Conservation (phyloP, 1,139 yeast genomes). For the Hanseniaspora gamundiae region DNA sequence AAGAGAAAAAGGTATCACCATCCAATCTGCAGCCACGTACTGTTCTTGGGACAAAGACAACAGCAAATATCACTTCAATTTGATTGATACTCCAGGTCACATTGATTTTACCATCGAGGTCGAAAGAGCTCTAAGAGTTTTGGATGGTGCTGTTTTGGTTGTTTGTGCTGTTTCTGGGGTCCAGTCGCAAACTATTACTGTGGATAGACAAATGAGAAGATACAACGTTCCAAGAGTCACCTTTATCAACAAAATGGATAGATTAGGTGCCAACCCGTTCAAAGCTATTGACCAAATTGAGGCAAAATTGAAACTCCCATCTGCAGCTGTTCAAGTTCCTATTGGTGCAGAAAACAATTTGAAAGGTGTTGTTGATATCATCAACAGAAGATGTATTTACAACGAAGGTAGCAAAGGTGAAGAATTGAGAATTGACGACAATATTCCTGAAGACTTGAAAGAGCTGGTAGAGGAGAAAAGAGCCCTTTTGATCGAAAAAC, state of each 20-base stretch:
- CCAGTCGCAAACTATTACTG: conserved; percentile 96
- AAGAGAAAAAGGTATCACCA: conserved; percentile 95
- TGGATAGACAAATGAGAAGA: conserved; percentile 97
- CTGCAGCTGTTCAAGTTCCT: conserved; percentile 97
- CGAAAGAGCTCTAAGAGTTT: conserved; percentile 90
- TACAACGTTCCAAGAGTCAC: conserved; percentile 95
- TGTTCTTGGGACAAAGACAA: conserved; percentile 85
- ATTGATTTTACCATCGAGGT: conserved; percentile 98
- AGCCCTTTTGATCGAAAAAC: conserved; percentile 70
- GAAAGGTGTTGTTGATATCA: conserved; percentile 82
- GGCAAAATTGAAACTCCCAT: conserved; percentile 75
- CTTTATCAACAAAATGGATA: conserved; percentile 94
- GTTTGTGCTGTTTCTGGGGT: conserved; percentile 98
- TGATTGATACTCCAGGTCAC: conserved; percentile 97
- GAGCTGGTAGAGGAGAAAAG: conserved; percentile 79
- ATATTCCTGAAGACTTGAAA: conserved; percentile 63
- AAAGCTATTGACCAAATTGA: conserved; percentile 86
- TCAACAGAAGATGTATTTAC: conserved; percentile 74
- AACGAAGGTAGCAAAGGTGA: conserved; percentile 95
- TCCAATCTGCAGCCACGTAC: conserved; percentile 97
- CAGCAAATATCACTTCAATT: conserved; percentile 69
- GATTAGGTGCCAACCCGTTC: conserved; percentile 98
- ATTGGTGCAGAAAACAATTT: conserved; percentile 84
- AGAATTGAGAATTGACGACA: conserved; percentile 40
- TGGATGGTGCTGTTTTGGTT: conserved; percentile 95